These are phyloP conservation scores for Coniochaeta pulveracea DNA, from an alignment of 2,329 filamentous ascomycete genomes.

Conservation along the genomic window DNA sequence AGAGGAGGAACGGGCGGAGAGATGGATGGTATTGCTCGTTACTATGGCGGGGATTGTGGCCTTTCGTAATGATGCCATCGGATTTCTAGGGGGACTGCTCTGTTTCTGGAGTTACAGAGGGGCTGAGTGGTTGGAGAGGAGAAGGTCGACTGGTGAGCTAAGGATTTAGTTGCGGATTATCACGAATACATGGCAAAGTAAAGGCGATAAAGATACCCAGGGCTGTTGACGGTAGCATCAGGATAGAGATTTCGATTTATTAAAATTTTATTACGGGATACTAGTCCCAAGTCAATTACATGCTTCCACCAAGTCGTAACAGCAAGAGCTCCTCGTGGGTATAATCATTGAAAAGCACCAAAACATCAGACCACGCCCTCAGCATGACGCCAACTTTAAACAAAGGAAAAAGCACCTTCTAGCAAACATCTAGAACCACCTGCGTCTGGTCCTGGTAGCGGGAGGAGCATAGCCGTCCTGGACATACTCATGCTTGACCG, in stretches of 20 bases:
- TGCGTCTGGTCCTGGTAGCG: conserved; percentile 3
- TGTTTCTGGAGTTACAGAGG: conserved; percentile 60
- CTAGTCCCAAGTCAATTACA: too few relatives aligned
- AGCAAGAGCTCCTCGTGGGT: too few relatives aligned
- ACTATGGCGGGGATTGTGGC: conserved; percentile 74
- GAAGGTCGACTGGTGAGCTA: too few relatives aligned
- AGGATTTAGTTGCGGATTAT: too few relatives aligned
- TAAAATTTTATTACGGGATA: too few relatives aligned
- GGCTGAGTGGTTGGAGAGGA: conserved; percentile 23
- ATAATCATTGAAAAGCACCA: too few relatives aligned
- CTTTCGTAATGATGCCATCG: conserved; percentile 82
- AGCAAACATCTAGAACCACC: conserved; percentile 5
- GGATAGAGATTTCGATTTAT: too few relatives aligned
- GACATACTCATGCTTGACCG: conserved; percentile 6
- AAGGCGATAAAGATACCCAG: too few relatives aligned
- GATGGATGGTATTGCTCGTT: conserved; percentile 85
- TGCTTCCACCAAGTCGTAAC: too few relatives aligned
- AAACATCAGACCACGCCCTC: neutral
- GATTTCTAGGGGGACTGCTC: conserved; percentile 70
- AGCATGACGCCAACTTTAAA: neutral
- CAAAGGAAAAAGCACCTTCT: neutral
- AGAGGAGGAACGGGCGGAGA: conserved; percentile 58
- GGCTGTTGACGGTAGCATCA: too few relatives aligned
- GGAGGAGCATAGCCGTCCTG: conserved; percentile 5
- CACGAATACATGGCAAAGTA: too few relatives aligned